Evolutionary conservation across 2,329 filamentous ascomycete genomes (phyloP).

Genomic region (Ceratocystis papillata): DNA sequence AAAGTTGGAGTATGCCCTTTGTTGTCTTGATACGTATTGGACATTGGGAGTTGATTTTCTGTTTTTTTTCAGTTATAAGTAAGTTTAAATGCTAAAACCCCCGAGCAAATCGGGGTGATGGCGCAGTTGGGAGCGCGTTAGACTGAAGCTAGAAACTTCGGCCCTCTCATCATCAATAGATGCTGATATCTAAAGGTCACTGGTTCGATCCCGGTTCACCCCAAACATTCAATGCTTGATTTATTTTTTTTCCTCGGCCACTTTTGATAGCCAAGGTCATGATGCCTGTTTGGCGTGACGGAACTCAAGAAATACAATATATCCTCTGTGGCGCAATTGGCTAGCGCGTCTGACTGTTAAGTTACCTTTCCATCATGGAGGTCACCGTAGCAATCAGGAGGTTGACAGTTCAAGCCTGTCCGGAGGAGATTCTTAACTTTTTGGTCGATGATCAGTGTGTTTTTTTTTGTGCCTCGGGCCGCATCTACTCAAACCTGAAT

Average conservation of each 20-base stretch:
- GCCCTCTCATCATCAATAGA: not conserved
- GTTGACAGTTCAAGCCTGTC: constrained; percentile 14
- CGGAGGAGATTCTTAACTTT: not conserved
- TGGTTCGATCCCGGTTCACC: constrained; percentile 20
- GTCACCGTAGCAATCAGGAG: not conserved
- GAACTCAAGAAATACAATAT: not conserved
- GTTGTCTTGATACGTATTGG: too few relatives aligned
- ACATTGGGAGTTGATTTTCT: not conserved
- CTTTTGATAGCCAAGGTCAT: not conserved
- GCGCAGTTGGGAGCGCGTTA: constrained; percentile 21
- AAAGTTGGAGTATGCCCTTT: too few relatives aligned
- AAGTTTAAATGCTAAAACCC: accelerated
- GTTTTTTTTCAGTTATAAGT: not conserved
- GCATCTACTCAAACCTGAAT: too few relatives aligned
- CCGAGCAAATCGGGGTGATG: not conserved
- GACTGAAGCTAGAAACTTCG: constrained; percentile 19
- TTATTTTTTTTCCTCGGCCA: not conserved
- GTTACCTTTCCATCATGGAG: not conserved
- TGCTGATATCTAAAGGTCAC: constrained; percentile 15
- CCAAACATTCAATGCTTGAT: not conserved
- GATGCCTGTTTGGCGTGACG: not conserved
- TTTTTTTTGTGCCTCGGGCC: not conserved
- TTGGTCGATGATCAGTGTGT: not conserved
- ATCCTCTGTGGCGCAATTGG: constrained; percentile 39
- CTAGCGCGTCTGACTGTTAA: constrained; percentile 52